A percentile compares a stretch with the other conserved stretches of the same genome.
phyloP scores from a whole-genome alignment of 257 asterid species.

The Solanum chmielewskii region DNA sequence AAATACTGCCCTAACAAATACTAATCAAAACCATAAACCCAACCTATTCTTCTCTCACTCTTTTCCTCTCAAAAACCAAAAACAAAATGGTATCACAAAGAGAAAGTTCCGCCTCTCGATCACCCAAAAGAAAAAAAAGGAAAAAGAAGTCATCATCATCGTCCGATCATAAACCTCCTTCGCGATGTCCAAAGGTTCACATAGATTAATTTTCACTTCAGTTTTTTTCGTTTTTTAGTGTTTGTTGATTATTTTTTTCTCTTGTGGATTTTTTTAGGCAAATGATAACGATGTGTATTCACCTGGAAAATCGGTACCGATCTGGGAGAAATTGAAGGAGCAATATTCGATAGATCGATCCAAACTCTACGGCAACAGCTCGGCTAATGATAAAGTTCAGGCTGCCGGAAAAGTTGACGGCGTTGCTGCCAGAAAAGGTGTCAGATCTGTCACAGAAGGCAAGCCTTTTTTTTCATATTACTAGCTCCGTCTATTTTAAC shows the following conservation, averaged over 20 bases:
- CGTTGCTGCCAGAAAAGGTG: neutral
- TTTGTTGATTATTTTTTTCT: neutral
- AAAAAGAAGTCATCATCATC: neutral
- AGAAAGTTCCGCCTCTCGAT: neutral
- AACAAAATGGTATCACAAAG: neutral
- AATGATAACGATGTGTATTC: slow-evolving; percentile 23
- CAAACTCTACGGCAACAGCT: neutral
- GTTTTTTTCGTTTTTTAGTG: neutral
- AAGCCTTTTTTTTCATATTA: neutral
- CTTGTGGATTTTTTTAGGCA: slow-evolving; percentile 13
- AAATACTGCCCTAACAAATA: neutral
- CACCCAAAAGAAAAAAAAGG: neutral
- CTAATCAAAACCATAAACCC: neutral
- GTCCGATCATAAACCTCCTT: neutral
- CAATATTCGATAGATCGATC: slow-evolving; percentile 33
- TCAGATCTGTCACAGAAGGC: slow-evolving; percentile 24
- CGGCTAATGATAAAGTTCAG: neutral
- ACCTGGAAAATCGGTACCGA: slow-evolving; percentile 11
- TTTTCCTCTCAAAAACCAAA: neutral
- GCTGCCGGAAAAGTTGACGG: too few species aligned
- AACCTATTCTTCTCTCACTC: neutral
- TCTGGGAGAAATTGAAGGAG: slow-evolving; percentile 42
- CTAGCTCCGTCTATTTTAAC: neutral
- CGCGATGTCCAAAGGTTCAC: neutral
- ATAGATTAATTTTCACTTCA: neutral